These are phyloP conservation scores for Pseudogymnoascus sp. DNA, from an alignment of 2,329 filamentous ascomycete species.

Conservation along the genomic window DNA sequence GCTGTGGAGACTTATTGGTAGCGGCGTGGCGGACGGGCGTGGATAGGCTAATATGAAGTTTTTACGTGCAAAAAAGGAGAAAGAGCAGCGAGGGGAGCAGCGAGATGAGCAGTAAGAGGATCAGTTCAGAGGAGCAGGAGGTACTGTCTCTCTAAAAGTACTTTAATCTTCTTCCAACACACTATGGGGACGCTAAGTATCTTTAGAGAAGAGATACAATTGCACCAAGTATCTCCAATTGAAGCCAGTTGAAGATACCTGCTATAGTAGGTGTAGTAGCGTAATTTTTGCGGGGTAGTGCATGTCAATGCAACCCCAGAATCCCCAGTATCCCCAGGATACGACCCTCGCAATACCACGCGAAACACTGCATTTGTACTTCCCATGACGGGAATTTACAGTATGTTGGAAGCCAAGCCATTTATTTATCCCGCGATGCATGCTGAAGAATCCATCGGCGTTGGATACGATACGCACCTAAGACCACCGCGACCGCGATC, in stretches of 20 bases:
- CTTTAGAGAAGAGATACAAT: background rate
- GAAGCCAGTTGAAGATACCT: background rate
- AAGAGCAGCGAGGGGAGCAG: background rate
- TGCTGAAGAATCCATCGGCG: too few relatives aligned
- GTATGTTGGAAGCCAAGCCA: too few relatives aligned
- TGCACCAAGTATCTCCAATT: background rate
- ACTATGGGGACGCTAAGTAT: background rate
- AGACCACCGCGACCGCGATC: background rate
- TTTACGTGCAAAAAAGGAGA: background rate
- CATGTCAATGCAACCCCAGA: constrained; percentile 1
- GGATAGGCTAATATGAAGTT: background rate
- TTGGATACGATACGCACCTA: too few relatives aligned
- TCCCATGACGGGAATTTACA: too few relatives aligned
- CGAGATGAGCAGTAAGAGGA: background rate
- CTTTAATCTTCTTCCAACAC: background rate
- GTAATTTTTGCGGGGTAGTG: constrained; percentile 4
- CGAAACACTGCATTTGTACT: background rate
- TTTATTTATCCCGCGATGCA: too few relatives aligned
- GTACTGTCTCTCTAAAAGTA: background rate
- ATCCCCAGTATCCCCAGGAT: background rate
- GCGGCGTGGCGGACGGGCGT: background rate
- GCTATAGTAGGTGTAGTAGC: background rate
- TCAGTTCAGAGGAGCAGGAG: background rate
- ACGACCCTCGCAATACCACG: background rate
- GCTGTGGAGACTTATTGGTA: background rate